These are phyloP conservation scores for Pythium phragmiticola DNA, from an alignment of 352 stramenopile genomes.

Conservation along the genomic window DNA sequence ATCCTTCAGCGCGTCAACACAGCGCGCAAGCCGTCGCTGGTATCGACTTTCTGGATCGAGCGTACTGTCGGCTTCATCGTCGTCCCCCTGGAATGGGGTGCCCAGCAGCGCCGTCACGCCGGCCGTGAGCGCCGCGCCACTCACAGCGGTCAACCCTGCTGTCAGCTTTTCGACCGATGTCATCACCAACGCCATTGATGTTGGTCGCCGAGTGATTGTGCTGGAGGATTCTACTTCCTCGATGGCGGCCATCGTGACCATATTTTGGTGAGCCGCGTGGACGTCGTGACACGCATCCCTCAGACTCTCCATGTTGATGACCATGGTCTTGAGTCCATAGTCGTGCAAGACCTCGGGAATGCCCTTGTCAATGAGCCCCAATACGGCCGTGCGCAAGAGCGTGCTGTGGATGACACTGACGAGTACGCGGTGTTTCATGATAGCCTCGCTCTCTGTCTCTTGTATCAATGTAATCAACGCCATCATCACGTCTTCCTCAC, in stretches of 20 bases:
- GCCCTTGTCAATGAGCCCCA: slow-evolving; percentile 36
- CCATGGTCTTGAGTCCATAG: slow-evolving; percentile 23
- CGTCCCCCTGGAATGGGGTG: slow-evolving; percentile 3
- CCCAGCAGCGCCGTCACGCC: slow-evolving; percentile 4
- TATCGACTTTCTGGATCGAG: not conserved
- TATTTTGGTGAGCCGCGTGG: not conserved
- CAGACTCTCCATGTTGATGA: slow-evolving; percentile 18
- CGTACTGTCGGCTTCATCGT: not conserved
- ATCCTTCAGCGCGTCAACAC: slow-evolving; percentile 7
- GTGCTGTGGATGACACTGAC: slow-evolving; percentile 27
- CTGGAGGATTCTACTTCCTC: not conserved
- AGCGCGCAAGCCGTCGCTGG: slow-evolving; percentile 1
- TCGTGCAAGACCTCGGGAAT: slow-evolving; percentile 30
- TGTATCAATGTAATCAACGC: slow-evolving; percentile 24
- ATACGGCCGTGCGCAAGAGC: slow-evolving; percentile 26
- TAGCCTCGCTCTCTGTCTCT: slow-evolving; percentile 21
- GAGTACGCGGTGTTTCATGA: slow-evolving; percentile 30
- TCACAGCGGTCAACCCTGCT: slow-evolving; percentile 16
- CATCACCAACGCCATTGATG: not conserved
- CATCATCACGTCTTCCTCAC: slow-evolving; percentile 8
- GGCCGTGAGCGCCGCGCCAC: slow-evolving; percentile 7
- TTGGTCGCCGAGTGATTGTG: not conserved
- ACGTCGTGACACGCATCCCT: not conserved
- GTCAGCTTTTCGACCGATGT: slow-evolving; percentile 16
- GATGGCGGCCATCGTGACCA: not conserved